Evolutionary conservation across 768 basidiomycete species (phyloP).

Genomic region (Chalciporus chontae): DNA sequence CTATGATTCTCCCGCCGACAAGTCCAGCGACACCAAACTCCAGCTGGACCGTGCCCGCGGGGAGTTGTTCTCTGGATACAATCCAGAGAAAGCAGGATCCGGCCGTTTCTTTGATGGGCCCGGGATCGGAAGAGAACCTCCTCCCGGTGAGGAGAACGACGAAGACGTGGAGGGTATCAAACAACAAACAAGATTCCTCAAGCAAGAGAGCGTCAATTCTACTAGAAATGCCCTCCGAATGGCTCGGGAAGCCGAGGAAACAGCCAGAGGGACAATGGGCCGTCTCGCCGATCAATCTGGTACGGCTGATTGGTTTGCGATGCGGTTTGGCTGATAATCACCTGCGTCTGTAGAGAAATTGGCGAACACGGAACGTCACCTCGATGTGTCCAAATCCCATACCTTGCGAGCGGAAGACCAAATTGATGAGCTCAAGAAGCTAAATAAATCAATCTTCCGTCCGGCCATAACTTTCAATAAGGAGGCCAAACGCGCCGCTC

Average conservation of each 20-base stretch:
- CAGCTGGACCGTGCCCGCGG: slow-evolving; percentile 64
- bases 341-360: slow-evolving; percentile 57
- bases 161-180: slow-evolving; percentile 96
- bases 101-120: slow-evolving; percentile 72
- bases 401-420: slow-evolving; percentile 87
- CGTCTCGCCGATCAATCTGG: slow-evolving; percentile 93
- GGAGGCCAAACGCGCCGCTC: slow-evolving; percentile 80
- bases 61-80: slow-evolving; percentile 75
- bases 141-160: slow-evolving; percentile 70
- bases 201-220: slow-evolving; percentile 88
- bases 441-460: slow-evolving; percentile 93
- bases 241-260: slow-evolving; percentile 96
- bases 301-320: slow-evolving; percentile 33
- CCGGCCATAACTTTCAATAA: slow-evolving; percentile 94
- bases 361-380: slow-evolving; percentile 91
- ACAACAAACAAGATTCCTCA: slow-evolving; percentile 80
- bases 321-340: background rate
- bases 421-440: slow-evolving; percentile 88
- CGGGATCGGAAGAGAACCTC: slow-evolving; percentile 39
- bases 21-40: slow-evolving; percentile 31
- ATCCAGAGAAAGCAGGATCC: slow-evolving; percentile 53
- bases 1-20: slow-evolving; percentile 12
- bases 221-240: slow-evolving; percentile 90
- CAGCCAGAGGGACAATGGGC: slow-evolving; percentile 76
- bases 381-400: slow-evolving; percentile 89